Base-by-base conservation (phyloP, 1,284 basidiomycete species). In the Garcileccinum viscosum region DNA sequence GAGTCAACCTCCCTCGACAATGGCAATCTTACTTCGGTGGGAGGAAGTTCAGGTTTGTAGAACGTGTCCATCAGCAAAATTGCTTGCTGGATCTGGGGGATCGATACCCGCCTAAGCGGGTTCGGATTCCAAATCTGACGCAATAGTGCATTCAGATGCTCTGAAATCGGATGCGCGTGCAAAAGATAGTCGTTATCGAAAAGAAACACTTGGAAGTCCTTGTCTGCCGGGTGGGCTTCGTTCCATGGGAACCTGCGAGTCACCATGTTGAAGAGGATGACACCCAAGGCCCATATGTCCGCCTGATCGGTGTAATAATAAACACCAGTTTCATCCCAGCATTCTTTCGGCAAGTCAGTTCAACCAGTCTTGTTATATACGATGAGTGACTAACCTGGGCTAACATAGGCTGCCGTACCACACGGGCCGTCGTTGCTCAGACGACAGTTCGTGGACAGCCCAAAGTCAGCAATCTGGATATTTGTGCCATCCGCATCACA, bases 221-320 rank as follows among this genome's bases (percentile, higher is more conserved):
- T 88, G 82, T 98, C 95, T 61, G 84, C 82, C 14, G 85, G 82
- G 42, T 85, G 89, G 2, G 96, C 95, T 75, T 89, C 88, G 71
- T 90, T 87, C 97, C 96, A 98, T 12, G 95, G 96, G 78, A 93
- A 94, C 37, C 93, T 88, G 24, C 93, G 92, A 69, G 93, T 93
- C 62, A 95, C 90, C 82, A 60, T 60, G 59, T 37, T 37, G 59
- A 60, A 60, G n/a, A 60, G 35, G 9, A 60, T 60, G n/a, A 60
- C n/a, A 33, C 59, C 59, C 35, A 60, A 35, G 11, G 59, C 32
- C 59, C 59, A 60, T 6, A 35, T 19, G n/a, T 60, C 33, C 14
- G 33, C 33, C 59, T 15, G 19, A 37, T 35, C 33, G 9, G 33
- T 24, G 59, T 60, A 60, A 37, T 60, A 37, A 24, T 9, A 35